phyloP scores from a whole-genome alignment of 176 grass and related monocot genomes.

The Bothriochloa decipiens region DNA sequence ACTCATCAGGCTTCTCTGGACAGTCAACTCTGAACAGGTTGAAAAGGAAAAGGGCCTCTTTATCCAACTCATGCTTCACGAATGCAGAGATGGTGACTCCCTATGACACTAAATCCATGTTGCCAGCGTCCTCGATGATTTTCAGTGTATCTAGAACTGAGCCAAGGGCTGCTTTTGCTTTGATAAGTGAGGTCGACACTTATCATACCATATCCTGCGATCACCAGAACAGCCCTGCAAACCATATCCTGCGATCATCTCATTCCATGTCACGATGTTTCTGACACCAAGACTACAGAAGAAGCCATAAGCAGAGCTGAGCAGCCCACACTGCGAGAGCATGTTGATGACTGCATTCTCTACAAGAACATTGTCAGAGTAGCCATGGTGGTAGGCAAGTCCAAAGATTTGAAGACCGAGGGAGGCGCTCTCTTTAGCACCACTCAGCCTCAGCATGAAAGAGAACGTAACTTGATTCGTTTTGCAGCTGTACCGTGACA shows the following conservation, averaged over 20 bases:
- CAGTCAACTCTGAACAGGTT: neutral
- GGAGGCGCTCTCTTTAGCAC: constrained; percentile 29
- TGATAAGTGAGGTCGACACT: neutral
- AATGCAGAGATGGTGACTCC: constrained; percentile 55
- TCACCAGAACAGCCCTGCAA: constrained; percentile 16
- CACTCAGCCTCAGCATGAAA: constrained; percentile 50
- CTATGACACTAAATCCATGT: constrained; percentile 55
- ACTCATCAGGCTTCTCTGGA: no score
- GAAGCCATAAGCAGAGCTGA: constrained; percentile 44
- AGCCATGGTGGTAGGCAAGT: constrained; percentile 48
- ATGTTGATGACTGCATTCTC: constrained; percentile 62
- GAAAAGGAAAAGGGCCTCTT: constrained; percentile 48
- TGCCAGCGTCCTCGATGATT: constrained; percentile 35
- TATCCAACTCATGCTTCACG: constrained; percentile 39
- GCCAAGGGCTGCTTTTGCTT: constrained; percentile 31
- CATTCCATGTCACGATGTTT: constrained; percentile 61
- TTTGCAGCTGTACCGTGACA: constrained; percentile 38
- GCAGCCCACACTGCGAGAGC: constrained; percentile 49
- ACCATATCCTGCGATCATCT: constrained; percentile 56
- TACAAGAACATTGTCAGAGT: constrained; percentile 47
- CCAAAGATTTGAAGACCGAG: constrained; percentile 59
- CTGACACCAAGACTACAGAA: constrained; percentile 35
- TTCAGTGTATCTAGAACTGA: constrained; percentile 37
- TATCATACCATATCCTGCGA: constrained; percentile 52
- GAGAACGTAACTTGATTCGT: constrained; percentile 57